A percentile compares a stretch with the other conserved stretches of the same genome.
phyloP scores from a whole-genome alignment of 1,284 basidiomycete species.

The Schizophyllum amplum region DNA sequence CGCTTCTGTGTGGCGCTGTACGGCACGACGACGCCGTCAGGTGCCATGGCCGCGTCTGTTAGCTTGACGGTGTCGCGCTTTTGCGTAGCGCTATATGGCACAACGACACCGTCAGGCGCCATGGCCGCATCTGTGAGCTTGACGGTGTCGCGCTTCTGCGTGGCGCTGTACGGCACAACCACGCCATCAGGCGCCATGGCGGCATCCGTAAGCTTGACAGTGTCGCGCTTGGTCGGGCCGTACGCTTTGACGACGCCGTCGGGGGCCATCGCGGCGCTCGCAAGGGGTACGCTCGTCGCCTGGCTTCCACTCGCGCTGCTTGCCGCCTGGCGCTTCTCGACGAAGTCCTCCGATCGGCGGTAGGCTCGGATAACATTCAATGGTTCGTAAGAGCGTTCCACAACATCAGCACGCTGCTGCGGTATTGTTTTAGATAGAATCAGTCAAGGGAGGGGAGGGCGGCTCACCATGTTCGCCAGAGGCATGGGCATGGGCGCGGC shows the following conservation, averaged over 20 bases:
- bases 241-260: constrained; percentile 5
- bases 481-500: constrained; percentile 38
- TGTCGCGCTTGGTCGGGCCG: constrained; percentile 21
- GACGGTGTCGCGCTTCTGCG: constrained; percentile 14
- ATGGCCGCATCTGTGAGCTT: constrained; percentile 22
- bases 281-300: constrained; percentile 12
- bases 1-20: constrained; percentile 12
- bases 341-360: constrained; percentile 4
- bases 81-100: constrained; percentile 11
- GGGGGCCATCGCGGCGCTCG: constrained; percentile 13
- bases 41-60: constrained; percentile 17
- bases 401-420: constrained; percentile 8
- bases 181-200: constrained; percentile 18
- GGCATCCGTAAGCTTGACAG: constrained; percentile 2
- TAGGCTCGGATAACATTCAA: constrained; percentile 42
- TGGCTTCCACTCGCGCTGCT: constrained; percentile 1
- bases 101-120: constrained; percentile 23
- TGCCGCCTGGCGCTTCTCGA: constrained; percentile 1
- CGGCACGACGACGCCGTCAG: constrained; percentile 17
- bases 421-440: constrained; percentile 1
- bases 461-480: constrained; percentile 20
- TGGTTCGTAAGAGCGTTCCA: constrained; percentile 26
- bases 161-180: constrained; percentile 14
- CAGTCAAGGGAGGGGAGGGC: background rate
- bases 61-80: constrained; percentile 20